A percentile compares a stretch with the other conserved stretches of the same genome.
Conservation (phyloP, 2,329 filamentous ascomycete species). For the Talaromyces rugulosus region DNA sequence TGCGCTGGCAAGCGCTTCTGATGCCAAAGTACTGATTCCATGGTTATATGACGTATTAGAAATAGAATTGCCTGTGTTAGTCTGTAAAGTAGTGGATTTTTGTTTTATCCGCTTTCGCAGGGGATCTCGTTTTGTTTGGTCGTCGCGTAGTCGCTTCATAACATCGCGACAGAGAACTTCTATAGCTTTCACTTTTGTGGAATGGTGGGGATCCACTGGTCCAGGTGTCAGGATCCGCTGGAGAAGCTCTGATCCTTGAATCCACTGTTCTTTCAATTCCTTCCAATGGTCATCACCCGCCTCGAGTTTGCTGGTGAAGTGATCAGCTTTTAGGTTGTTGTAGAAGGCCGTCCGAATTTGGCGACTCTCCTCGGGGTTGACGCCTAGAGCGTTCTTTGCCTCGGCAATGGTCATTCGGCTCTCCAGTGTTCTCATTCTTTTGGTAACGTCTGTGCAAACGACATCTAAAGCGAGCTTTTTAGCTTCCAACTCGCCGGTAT, state of each 20-base stretch:
- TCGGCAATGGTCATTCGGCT: slow-evolving; percentile 68
- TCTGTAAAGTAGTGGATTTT: slow-evolving; percentile 16
- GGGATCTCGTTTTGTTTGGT: slow-evolving; percentile 55
- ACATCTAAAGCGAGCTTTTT: slow-evolving; percentile 70
- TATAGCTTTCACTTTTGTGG: slow-evolving; percentile 59
- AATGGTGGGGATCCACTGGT: slow-evolving; percentile 50
- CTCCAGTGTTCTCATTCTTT: slow-evolving; percentile 65
- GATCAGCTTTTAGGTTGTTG: slow-evolving; percentile 59
- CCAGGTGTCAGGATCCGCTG: slow-evolving; percentile 51
- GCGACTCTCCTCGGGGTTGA: slow-evolving; percentile 65
- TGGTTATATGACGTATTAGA: slow-evolving; percentile 23
- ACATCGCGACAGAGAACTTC: slow-evolving; percentile 71
- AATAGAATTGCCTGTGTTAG: slow-evolving; percentile 20
- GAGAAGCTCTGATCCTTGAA: slow-evolving; percentile 54
- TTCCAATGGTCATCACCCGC: slow-evolving; percentile 68
- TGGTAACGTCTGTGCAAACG: slow-evolving; percentile 77
- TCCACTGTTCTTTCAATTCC: slow-evolving; percentile 65
- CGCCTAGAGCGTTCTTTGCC: slow-evolving; percentile 66
- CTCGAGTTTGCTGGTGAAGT: slow-evolving; percentile 70
- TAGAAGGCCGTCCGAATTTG: slow-evolving; percentile 64
- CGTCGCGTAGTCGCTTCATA: slow-evolving; percentile 70
- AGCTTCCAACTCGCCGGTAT: slow-evolving; percentile 55
- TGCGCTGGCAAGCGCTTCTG: slow-evolving; percentile 40
- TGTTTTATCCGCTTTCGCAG: slow-evolving; percentile 36
- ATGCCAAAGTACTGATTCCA: slow-evolving; percentile 41